Percentiles rank a stretch among this genome's conserved stretches.
Evolutionary conservation across 192 early-diverging fungal species (phyloP).

Genomic region (Coemansia erecta): DNA sequence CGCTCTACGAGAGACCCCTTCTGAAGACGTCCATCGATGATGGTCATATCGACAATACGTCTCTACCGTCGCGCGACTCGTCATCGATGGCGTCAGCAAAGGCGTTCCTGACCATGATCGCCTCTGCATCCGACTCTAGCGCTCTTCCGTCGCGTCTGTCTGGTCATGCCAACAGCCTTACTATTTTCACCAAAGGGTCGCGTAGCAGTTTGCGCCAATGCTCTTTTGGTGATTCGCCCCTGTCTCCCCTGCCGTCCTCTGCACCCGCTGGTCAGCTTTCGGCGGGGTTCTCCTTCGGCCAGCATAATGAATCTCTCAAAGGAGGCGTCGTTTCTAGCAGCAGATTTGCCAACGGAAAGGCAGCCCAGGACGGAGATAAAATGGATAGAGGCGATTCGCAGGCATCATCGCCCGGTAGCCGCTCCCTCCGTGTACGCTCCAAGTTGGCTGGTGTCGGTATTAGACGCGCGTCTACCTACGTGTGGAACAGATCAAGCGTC

Average conservation of each 20-base stretch:
- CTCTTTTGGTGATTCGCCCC: background rate
- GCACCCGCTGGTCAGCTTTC: background rate
- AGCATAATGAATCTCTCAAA: background rate
- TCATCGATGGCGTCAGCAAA: constrained; percentile 45
- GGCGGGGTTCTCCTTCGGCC: background rate
- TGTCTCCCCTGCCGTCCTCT: background rate
- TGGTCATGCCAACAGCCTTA: background rate
- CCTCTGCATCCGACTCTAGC: constrained; percentile 4
- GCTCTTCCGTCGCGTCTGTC: background rate
- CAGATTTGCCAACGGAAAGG: background rate
- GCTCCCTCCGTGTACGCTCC: constrained; percentile 39
- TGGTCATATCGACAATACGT: background rate
- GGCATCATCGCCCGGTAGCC: constrained; percentile 20
- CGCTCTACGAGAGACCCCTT: constrained; percentile 36
- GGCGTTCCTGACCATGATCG: constrained; percentile 46
- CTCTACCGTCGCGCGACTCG: constrained; percentile 21
- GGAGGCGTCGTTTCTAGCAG: background rate
- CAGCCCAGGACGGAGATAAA: constrained; percentile 1
- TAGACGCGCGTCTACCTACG: constrained; percentile 47
- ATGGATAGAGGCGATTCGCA: constrained; percentile 2
- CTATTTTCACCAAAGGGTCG: constrained; percentile 1
- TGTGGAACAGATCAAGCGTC: constrained; percentile 48
- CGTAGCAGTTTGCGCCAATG: constrained; percentile 1
- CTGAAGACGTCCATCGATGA: background rate
- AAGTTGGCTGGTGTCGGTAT: constrained; percentile 42